Base-by-base conservation (phyloP, 768 basidiomycete species). In the Rossbeevera mucosa region DNA sequence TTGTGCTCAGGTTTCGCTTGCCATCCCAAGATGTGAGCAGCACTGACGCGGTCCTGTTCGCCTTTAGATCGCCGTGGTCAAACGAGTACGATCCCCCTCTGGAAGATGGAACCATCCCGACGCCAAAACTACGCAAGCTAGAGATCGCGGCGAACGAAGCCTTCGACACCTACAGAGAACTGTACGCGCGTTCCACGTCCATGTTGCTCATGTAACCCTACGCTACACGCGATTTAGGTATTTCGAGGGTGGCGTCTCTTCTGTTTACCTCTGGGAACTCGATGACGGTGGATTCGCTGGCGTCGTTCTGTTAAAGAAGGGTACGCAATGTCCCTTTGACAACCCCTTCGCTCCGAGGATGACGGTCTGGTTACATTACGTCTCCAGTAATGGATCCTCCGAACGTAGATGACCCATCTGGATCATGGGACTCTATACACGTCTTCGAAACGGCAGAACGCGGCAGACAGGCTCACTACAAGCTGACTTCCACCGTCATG, bases 381-480 rank as follows among this genome's bases (percentile, higher is more conserved):
- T 51, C 41, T 43, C n/a, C 55, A 91, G 88, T 76, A 5, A 80
- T 91, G 76, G 78, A 71, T 22, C 81, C 84, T 3, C 67, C 75
- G 11, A 70, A 76, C 7, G 63, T 73, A 11, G 74, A 76, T 50
- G 86, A 85, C 55, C 83, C 88, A 6, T 81, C 87, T 0, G 92
- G 93, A 21, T 86, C 91, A 49, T 99, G 96, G 96, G 94, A 99
- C 66, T 95, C 94, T 2, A 92, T 99, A 55, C 96, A 99, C 65
- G 95, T 98, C 48, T 97, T 99, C 59, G 96, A 99, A 70, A 81
- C 89, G 2, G 78, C 81, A n/a, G 94, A 96, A 65, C 83, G 94
- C 42, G 94, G 90, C 5, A 80, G 95, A 45, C 85, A 89, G 60
- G 94, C 95, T 4, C 92, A 92, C 62, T 99, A 98, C 74, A 97